phyloP scores from a whole-genome alignment of 192 early-diverging fungal genomes.

The Kickxella alabastrina region DNA sequence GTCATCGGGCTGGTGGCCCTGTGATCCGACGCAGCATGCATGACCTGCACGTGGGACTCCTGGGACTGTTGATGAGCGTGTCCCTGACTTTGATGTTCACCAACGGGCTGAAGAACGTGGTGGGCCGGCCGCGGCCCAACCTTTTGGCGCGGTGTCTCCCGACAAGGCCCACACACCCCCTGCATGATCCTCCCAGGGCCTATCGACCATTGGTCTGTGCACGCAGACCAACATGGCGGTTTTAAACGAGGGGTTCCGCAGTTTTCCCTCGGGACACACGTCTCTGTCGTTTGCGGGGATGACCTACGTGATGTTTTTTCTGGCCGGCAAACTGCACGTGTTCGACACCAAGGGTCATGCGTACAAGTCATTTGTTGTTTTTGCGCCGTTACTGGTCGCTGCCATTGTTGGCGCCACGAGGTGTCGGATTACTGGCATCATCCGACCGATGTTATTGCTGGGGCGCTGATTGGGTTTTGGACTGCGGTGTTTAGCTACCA shows the following conservation, averaged over 20 bases:
- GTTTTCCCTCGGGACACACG: conserved; percentile 87
- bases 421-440: conserved; percentile 64
- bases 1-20: conserved; percentile 17
- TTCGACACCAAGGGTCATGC: conserved; percentile 55
- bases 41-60: conserved; percentile 50
- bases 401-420: conserved; percentile 58
- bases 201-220: conserved; percentile 62
- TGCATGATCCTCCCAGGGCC: conserved; percentile 54
- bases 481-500: conserved; percentile 44
- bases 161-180: conserved; percentile 7
- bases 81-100: conserved; percentile 53
- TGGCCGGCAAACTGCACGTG: conserved; percentile 71
- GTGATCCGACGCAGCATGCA: conserved; percentile 30
- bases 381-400: conserved; percentile 39
- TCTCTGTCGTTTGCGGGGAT: conserved; percentile 72
- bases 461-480: conserved; percentile 42
- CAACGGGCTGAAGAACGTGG: conserved; percentile 54
- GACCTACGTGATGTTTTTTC: conserved; percentile 59
- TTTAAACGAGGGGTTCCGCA: conserved; percentile 74
- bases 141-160: conserved; percentile 55
- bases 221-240: conserved; percentile 50
- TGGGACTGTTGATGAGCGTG: conserved; percentile 50
- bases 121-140: conserved; percentile 64
- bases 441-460: conserved; percentile 60
- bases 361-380: conserved; percentile 61